Base-by-base conservation (phyloP, 1,139 yeast species). In the Nakaseomyces sp. region DNA sequence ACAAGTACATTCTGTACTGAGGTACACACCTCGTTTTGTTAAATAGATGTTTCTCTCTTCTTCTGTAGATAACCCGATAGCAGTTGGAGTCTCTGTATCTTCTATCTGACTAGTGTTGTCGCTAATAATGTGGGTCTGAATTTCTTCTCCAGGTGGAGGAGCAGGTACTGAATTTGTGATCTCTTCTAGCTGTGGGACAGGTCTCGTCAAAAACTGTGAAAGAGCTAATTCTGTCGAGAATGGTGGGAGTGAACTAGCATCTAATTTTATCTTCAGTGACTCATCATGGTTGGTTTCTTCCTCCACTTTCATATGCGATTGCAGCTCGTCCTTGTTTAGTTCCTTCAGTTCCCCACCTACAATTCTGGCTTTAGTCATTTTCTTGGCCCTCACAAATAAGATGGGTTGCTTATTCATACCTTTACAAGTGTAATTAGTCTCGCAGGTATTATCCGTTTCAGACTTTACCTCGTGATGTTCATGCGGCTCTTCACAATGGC, bases 1-100 rank as follows among this genome's bases (percentile, higher is more conserved):
- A 48, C 66, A 61, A 7, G 61, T 53, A 46, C 65, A 62, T 19
- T 58, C 53, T 1, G 65, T 55, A 42, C 64, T 61, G 38, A 61
- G 44, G 37, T 49, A 60, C 7, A 60, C 49, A n/a, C 65, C 64
- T 41, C 57, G 53, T 39, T 57, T 63, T 1, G 64, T 61, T 25
- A 58, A 49, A 19, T 32, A 32, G 4, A 18, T 19, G 13, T 32
- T 32, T 17, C 16, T 32, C 13, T 32, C 36, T 18, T 32, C 36
- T 18, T 32, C 36, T 2, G 24, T 9, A 5, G 24, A 12, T n/a
- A 32, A 32, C 5, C 36, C 36, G 4, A 32, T 32, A 9, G 36
- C 24, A 1, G 7, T 6, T 2, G 17, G n/a, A 12, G 12, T 12
- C 4, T 17, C 24, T 4, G 24, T 8, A 17, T 32, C 24, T 18